These are phyloP conservation scores for Nannizziopsis barbatae DNA, from an alignment of 2,329 filamentous ascomycete species.

Conservation along the genomic window DNA sequence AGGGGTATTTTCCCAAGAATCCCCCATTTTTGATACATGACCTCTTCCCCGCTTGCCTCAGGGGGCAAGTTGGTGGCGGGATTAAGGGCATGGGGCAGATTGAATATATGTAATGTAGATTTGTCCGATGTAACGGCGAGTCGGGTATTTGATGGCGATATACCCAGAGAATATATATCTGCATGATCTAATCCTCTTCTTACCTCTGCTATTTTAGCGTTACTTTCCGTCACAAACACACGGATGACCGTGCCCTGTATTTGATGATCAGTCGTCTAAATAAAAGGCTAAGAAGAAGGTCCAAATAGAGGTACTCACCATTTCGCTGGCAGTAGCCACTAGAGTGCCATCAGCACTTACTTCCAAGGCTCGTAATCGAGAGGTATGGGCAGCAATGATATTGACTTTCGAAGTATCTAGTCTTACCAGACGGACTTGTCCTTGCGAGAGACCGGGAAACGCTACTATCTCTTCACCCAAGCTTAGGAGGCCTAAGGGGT, in stretches of 20 bases:
- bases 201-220: conserved; percentile 70
- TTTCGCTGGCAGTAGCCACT: conserved; percentile 82
- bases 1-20: conserved; percentile 72
- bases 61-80: conserved; percentile 22
- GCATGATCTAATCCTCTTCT: conserved; percentile 82
- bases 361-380: conserved; percentile 63
- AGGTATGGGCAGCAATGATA: conserved; percentile 84
- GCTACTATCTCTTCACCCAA: conserved; percentile 62
- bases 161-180: conserved; percentile 73
- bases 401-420: conserved; percentile 68
- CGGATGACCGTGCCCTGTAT: conserved; percentile 70
- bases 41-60: conserved; percentile 32
- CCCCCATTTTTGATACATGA: conserved; percentile 66
- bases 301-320: conserved; percentile 33
- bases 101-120: conserved; percentile 87
- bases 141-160: conserved; percentile 68
- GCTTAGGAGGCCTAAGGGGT: conserved; percentile 68
- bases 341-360: conserved; percentile 70
- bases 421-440: conserved; percentile 82
- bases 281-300: not conserved
- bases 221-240: conserved; percentile 69
- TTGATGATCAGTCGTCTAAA: not conserved
- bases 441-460: conserved; percentile 75
- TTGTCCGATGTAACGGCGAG: conserved; percentile 94
- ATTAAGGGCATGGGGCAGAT: conserved; percentile 49